A percentile compares a stretch with the other conserved stretches of the same genome.
Conservation (phyloP, 257 asterid species). For the Marsdenia floribunda region DNA sequence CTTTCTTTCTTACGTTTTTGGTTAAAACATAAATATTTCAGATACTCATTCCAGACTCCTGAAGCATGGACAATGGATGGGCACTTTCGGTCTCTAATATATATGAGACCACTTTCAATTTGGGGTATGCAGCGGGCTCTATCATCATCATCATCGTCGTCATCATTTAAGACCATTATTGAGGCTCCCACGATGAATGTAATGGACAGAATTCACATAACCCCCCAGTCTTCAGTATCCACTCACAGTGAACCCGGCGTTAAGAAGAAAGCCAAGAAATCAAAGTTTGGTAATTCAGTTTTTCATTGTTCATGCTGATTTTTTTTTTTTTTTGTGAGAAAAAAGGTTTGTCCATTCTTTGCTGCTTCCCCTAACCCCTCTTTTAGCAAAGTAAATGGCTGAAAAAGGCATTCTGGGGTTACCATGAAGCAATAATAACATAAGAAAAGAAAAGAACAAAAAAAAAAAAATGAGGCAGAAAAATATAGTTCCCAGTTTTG, state of each 20-base stretch:
- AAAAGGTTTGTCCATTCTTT: neutral
- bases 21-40: slow-evolving; percentile 20
- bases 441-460: too few species aligned
- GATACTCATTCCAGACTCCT: slow-evolving; percentile 90
- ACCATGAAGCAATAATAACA: slow-evolving; percentile 1
- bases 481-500: neutral
- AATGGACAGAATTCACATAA: slow-evolving; percentile 50
- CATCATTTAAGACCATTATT: slow-evolving; percentile 42
- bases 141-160: slow-evolving; percentile 16
- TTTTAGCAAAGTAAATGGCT: neutral
- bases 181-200: slow-evolving; percentile 43
- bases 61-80: slow-evolving; percentile 96
- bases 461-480: too few species aligned
- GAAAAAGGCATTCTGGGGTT: slow-evolving; percentile 9
- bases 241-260: slow-evolving; percentile 42
- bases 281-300: slow-evolving; percentile 56
- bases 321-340: neutral
- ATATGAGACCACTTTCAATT: slow-evolving; percentile 93
- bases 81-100: slow-evolving; percentile 85
- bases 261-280: slow-evolving; percentile 47
- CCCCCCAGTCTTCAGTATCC: slow-evolving; percentile 22
- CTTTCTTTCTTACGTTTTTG: neutral
- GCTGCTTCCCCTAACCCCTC: slow-evolving; percentile 20
- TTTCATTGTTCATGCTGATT: slow-evolving; percentile 67
- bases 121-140: slow-evolving; percentile 98